A percentile compares a stretch with the other conserved stretches of the same genome.
These are phyloP conservation scores for Penicillium ochrochloron DNA, from an alignment of 495 filamentous ascomycete genomes.

Conservation along the genomic window DNA sequence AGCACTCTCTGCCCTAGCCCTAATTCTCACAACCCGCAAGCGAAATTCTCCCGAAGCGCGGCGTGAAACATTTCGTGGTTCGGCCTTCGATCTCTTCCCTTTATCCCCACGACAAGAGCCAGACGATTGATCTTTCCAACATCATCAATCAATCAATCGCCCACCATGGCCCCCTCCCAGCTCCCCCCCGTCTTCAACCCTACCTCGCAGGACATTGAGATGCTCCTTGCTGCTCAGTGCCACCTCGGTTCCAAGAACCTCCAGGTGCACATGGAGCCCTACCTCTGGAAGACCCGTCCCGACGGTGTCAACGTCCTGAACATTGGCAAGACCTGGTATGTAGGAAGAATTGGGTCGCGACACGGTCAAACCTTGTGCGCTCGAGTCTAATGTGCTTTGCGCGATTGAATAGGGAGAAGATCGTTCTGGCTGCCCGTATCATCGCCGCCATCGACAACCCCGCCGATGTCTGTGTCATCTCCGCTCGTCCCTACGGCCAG, in stretches of 20 bases:
- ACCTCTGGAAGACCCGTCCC: slow-evolving; percentile 98
- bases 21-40: slow-evolving; percentile 50
- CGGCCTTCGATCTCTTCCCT: slow-evolving; percentile 44
- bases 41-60: slow-evolving; percentile 45
- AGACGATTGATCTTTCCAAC: slow-evolving; percentile 58
- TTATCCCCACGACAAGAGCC: slow-evolving; percentile 55
- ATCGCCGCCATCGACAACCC: slow-evolving; percentile 99
- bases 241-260: slow-evolving; percentile 99
- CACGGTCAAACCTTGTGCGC: not conserved
- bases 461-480: slow-evolving; percentile 97
- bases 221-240: slow-evolving; percentile 93
- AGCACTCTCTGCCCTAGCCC: slow-evolving; percentile 41
- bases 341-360: slow-evolving; percentile 6
- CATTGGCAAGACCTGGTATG: slow-evolving; percentile 99
- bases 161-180: slow-evolving; percentile 92
- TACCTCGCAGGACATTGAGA: slow-evolving; percentile 92
- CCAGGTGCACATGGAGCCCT: slow-evolving; percentile 98
- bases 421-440: slow-evolving; percentile 96
- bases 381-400: slow-evolving; percentile 33
- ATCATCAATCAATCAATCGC: slow-evolving; percentile 58
- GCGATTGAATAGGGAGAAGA: slow-evolving; percentile 84
- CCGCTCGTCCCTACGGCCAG: slow-evolving; percentile 98
- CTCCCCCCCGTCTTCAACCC: slow-evolving; percentile 89
- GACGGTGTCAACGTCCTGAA: slow-evolving; percentile 99
- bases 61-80: slow-evolving; percentile 38